Evolutionary conservation across 306 rosid genomes (phyloP).

Genomic region (Dryas drummondii): DNA sequence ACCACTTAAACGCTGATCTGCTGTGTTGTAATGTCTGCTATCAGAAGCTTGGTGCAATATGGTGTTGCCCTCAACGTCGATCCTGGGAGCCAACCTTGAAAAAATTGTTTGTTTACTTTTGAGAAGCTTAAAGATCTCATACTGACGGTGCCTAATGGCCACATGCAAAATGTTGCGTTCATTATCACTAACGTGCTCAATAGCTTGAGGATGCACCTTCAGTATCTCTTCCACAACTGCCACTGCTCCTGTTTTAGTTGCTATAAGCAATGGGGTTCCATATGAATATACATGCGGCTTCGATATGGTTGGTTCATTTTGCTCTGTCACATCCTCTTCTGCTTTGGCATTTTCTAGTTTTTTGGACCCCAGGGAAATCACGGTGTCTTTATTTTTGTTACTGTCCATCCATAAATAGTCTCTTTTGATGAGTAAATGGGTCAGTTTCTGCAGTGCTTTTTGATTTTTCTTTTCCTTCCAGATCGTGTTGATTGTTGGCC

Average conservation of each 20-base stretch:
- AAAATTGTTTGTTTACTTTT: background rate
- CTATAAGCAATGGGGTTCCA: constrained; percentile 16
- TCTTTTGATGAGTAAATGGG: background rate
- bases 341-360: too few species aligned
- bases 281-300: background rate
- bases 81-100: background rate
- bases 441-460: background rate
- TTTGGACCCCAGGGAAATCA: background rate
- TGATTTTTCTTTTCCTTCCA: background rate
- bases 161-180: constrained; percentile 1
- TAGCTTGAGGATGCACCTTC: background rate
- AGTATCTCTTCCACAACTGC: constrained; percentile 18
- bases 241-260: constrained; percentile 20
- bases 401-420: background rate
- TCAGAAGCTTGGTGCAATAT: background rate
- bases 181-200: background rate
- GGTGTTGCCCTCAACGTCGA: background rate
- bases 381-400: background rate
- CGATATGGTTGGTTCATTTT: background rate
- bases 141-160: background rate
- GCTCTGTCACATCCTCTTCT: too few species aligned
- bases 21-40: background rate
- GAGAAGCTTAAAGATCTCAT: background rate
- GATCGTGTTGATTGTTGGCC: background rate
- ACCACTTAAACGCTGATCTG: background rate